Conservation (phyloP, 192 early-diverging fungal genomes). For the Coemansia sp. region DNA sequence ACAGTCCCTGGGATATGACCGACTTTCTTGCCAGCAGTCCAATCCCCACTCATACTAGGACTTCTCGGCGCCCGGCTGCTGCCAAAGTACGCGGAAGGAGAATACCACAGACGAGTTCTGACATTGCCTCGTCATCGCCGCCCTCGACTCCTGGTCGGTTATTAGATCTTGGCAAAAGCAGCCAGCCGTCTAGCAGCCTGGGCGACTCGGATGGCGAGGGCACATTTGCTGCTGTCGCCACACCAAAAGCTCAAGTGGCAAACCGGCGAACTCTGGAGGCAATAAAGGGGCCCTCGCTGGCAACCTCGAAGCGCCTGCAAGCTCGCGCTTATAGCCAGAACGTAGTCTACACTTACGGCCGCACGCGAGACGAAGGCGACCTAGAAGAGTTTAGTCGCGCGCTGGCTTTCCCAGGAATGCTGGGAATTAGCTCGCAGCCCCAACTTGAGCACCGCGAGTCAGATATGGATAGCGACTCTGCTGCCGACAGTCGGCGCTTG, state of each 20-base stretch:
- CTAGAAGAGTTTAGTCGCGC: conserved; percentile 17
- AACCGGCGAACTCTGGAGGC: conserved; percentile 7
- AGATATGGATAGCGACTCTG: background rate
- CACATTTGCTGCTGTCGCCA: conserved; percentile 3
- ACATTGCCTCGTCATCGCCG: conserved; percentile 43
- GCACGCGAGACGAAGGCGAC: conserved; percentile 26
- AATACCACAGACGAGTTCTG: background rate
- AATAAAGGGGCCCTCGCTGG: conserved; percentile 35
- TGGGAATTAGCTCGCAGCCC: conserved; percentile 3
- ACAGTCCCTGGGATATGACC: conserved; percentile 26
- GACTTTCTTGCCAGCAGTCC: conserved; percentile 23
- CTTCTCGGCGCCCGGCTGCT: background rate
- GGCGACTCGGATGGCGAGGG: conserved; percentile 16
- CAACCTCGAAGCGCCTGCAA: conserved; percentile 44
- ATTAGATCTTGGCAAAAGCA: conserved; percentile 18
- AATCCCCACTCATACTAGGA: conserved; percentile 2
- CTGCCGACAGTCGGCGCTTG: background rate
- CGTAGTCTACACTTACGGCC: conserved; percentile 50
- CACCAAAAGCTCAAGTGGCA: conserved; percentile 22
- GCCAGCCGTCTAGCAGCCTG: conserved; percentile 18
- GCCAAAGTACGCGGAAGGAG: background rate
- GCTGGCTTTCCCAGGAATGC: conserved; percentile 9
- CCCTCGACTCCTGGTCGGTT: conserved; percentile 31
- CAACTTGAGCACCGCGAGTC: conserved; percentile 9
- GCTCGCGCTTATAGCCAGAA: conserved; percentile 32